Percentiles rank a stretch among this genome's conserved stretches.
Evolutionary conservation across 805 yeast genomes (phyloP).

Genomic region (Lachancea meyersii): DNA sequence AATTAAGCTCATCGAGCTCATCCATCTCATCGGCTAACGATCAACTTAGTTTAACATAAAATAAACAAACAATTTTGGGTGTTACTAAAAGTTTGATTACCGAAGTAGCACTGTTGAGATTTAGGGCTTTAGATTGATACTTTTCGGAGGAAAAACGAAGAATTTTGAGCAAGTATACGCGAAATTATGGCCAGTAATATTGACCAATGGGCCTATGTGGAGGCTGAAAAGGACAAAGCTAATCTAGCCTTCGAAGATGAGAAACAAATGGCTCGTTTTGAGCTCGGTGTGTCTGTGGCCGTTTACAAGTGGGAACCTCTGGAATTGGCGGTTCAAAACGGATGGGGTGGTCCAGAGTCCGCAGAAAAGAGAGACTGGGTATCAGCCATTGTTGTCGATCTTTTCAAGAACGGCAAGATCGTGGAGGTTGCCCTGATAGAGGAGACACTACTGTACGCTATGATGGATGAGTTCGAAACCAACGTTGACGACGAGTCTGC

Average conservation of each 20-base stretch:
- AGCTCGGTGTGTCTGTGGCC: constrained; percentile 87
- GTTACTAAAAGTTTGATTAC: not conserved
- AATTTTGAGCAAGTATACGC: not conserved
- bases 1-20: constrained; percentile 16
- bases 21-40: not conserved
- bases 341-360: constrained; percentile 95
- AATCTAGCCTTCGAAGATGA: constrained; percentile 46
- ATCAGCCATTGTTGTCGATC: constrained; percentile 70
- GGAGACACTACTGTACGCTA: constrained; percentile 76
- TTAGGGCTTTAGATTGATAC: not conserved
- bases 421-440: constrained; percentile 79
- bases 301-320: constrained; percentile 87
- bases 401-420: constrained; percentile 54
- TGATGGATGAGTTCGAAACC: constrained; percentile 93
- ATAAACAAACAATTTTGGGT: not conserved
- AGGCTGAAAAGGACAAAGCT: constrained; percentile 39
- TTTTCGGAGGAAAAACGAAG: not conserved
- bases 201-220: constrained; percentile 47
- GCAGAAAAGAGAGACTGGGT: constrained; percentile 94
- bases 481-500: constrained; percentile 87
- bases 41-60: not conserved
- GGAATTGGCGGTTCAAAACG: constrained; percentile 79
- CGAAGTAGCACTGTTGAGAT: not conserved
- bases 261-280: constrained; percentile 77
- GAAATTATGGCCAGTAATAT: not conserved